Base-by-base conservation (phyloP, 176 grass and related monocot species). In the Carex pumila region DNA sequence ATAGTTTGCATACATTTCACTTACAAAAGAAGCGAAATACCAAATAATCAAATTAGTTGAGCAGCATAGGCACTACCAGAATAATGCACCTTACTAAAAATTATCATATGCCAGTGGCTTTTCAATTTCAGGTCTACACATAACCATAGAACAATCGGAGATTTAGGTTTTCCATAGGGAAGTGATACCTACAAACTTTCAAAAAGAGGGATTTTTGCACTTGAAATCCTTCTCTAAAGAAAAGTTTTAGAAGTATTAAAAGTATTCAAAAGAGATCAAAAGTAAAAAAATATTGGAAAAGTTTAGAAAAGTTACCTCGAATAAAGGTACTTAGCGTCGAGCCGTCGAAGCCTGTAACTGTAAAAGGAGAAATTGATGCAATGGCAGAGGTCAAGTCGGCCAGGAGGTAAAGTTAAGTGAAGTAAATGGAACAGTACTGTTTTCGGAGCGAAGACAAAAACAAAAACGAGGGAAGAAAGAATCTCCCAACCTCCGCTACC, bases 101-200 rank as follows among this genome's bases (percentile, higher is more conserved):
- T 55, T 83, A 57, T 56, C 47, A n/a, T 11, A 83, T 31, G 31
- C 14, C 45, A 29, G 3, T 52, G n/a, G n/a, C 63, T 30, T 67
- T 53, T 52, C 37, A 80, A 82, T 49, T 76, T 76, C 41, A 82
- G 1, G 22, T 64, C 57, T 17, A 12, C 63, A 64, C 79, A 81
- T n/a, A 65, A 65, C 79, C 50, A 77, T 55, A 78, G 13, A 55
- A 3, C 12, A 32, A 32, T 57, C 41, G 1, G 29, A 65, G 1
- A 63, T 19, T 15, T 81, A 50, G 79, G 79, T n/a, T 81, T 81
- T 81, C 79, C 58, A 65, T 50, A 50, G 2, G 47, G 12, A 50
- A 11, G 9, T 50, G 10, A 50, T 50, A 50, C 47, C 47, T 50
- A 50, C 47, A 11, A 50, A 50, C 8, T 81, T 81, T 57, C 58